These are phyloP conservation scores for Cytospora leucostoma DNA, from an alignment of 2,329 filamentous ascomycete species.

Conservation along the genomic window DNA sequence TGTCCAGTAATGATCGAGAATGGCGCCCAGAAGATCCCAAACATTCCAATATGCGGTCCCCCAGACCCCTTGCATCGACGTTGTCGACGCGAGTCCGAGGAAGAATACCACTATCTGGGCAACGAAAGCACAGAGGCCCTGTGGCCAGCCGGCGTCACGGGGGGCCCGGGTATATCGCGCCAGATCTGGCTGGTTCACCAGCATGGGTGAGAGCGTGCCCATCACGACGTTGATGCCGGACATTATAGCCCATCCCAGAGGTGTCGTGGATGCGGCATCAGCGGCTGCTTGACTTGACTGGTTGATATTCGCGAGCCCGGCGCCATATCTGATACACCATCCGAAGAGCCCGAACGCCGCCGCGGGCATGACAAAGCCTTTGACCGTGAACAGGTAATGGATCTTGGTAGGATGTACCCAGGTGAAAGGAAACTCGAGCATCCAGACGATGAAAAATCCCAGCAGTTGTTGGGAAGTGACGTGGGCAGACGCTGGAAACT, in stretches of 20 bases:
- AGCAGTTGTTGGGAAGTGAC: constrained; percentile 40
- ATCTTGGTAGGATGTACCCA: constrained; percentile 40
- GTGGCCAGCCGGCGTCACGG: constrained; percentile 36
- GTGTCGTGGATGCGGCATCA: constrained; percentile 31
- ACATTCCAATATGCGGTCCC: constrained; percentile 42
- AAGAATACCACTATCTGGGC: constrained; percentile 35
- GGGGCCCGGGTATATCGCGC: constrained; percentile 39
- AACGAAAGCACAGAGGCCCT: constrained; percentile 34
- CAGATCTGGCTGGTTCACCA: constrained; percentile 38
- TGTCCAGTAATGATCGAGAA: constrained; percentile 40
- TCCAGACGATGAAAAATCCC: constrained; percentile 43
- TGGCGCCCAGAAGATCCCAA: constrained; percentile 40
- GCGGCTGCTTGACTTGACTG: constrained; percentile 30
- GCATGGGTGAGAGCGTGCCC: constrained; percentile 30
- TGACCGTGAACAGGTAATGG: constrained; percentile 40
- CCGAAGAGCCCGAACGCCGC: constrained; percentile 41
- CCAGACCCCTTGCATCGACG: constrained; percentile 38
- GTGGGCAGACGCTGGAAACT: constrained; percentile 36
- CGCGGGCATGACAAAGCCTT: constrained; percentile 39
- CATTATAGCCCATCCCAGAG: constrained; percentile 42
- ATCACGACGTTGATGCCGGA: constrained; percentile 43
- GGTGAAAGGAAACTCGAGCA: constrained; percentile 42
- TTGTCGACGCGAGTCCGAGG: constrained; percentile 37
- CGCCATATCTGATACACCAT: constrained; percentile 37
- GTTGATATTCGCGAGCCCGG: constrained; percentile 32